Evolutionary conservation across 139 green algal genomes (phyloP), one percentile per base, ranked within the genome.

Genomic region (Coccomyxa sp.): DNA sequence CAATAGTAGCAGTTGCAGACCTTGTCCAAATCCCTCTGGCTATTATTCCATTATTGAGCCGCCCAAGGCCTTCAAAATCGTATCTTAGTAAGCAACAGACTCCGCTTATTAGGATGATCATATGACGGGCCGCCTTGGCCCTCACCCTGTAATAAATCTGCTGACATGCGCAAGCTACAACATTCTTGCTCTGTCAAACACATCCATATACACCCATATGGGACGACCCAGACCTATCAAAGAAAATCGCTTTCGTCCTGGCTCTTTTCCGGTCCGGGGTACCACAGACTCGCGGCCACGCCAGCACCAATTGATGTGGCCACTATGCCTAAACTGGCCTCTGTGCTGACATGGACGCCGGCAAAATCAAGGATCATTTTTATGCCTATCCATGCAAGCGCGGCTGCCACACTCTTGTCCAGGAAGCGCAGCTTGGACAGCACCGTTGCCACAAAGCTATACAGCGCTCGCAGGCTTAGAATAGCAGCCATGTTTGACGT

Each of bases 401-500:
- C 82, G 21, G 95, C 0, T 0, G 95, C 95, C 32, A 98, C 93
- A 1, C 93, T 86, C 83, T 97, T 98, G 84, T 98, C 94, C 27
- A 98, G 84, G 87, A 83, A 91, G 30, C 81, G 84, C 59, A 94
- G 79, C 79, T 91, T 79, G 3, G 60, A 79, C 80, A 94, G 88
- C 66, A 91, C 80, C 28, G 81, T 86, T 10, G 87, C 79, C 16
- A 94, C 91, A 83, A 94, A 92, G 58, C 59, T 59, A 82, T 97
- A 98, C 21, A 98, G 86, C 1, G 91, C 88, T 45, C 95, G 88
- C 32, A 98, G 85, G 27, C 81, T 92, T 10, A 96, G 79, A 83
- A 98, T 98, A 12, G 95, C 95, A 88, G 95, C 96, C 57, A 99
- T 94, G 93, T 99, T 99, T 79, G 90, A 96, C 10, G 93, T 94